These are phyloP conservation scores for Boletus tomentosulus DNA, from an alignment of 768 basidiomycete species.

Conservation along the genomic window DNA sequence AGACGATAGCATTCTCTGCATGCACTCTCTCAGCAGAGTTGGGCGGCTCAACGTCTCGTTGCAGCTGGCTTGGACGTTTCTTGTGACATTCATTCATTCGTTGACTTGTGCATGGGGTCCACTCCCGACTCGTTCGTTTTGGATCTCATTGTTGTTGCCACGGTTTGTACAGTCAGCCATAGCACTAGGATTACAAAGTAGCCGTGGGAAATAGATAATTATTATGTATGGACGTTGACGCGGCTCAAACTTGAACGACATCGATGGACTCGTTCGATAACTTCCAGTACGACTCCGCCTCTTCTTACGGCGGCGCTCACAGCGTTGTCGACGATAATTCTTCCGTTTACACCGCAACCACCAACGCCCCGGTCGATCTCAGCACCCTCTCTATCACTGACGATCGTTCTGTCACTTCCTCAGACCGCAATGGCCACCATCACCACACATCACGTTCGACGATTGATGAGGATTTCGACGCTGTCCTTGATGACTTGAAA, in stretches of 20 bases:
- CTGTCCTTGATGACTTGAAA: constrained; percentile 84
- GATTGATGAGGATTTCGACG: constrained; percentile 85
- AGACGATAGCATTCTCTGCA: constrained; percentile 37
- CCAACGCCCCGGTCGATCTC: constrained; percentile 58
- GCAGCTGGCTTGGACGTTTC: constrained; percentile 8
- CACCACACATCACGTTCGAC: constrained; percentile 31
- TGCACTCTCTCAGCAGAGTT: background rate
- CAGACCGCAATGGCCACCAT: constrained; percentile 38
- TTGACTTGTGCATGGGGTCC: background rate
- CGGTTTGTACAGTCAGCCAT: no score
- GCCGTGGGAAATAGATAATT: constrained; percentile 26
- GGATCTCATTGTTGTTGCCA: constrained; percentile 1
- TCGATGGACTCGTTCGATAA: constrained; percentile 81
- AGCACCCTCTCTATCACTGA: constrained; percentile 66
- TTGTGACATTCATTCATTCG: constrained; percentile 3
- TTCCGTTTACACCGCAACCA: constrained; percentile 74
- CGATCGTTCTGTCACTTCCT: constrained; percentile 40
- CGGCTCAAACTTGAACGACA: constrained; percentile 20
- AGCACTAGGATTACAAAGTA: constrained; percentile 10
- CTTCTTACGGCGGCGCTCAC: constrained; percentile 67
- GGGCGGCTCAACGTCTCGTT: background rate
- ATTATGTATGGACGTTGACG: constrained; percentile 4
- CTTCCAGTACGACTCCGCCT: constrained; percentile 80
- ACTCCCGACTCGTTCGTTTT: constrained; percentile 12
- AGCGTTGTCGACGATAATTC: constrained; percentile 76